A percentile compares a stretch with the other conserved stretches of the same genome.
Evolutionary conservation across 257 asterid genomes (phyloP).

Genomic region (Leonotis leonurus): DNA sequence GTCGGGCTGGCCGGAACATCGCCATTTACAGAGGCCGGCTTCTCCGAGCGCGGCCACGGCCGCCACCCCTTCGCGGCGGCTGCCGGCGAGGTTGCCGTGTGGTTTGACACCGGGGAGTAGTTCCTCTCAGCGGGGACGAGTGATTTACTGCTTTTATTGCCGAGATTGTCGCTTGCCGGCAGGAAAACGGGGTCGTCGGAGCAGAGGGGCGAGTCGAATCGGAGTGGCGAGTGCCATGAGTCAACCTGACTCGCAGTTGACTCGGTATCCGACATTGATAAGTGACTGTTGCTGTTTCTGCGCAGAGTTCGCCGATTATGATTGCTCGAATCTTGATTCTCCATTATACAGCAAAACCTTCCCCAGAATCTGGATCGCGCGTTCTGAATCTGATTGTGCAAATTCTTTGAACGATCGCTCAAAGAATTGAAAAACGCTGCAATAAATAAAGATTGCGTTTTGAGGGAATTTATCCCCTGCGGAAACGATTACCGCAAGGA

Average conservation of each 20-base stretch:
- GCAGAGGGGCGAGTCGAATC: constrained; percentile 57
- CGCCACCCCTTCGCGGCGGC: constrained; percentile 24
- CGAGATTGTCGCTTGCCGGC: constrained; percentile 18
- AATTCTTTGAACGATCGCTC: background rate
- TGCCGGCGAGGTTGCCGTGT: constrained; percentile 22
- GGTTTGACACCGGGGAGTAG: constrained; percentile 34
- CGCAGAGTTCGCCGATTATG: constrained; percentile 22
- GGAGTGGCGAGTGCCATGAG: constrained; percentile 74
- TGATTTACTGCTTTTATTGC: constrained; percentile 30
- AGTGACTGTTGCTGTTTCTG: constrained; percentile 48
- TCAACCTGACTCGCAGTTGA: constrained; percentile 68
- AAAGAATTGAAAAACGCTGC: background rate
- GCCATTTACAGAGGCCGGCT: constrained; percentile 25
- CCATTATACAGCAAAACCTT: constrained; percentile 16
- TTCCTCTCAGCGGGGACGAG: constrained; percentile 35
- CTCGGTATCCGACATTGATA: constrained; percentile 84
- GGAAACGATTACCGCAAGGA: background rate
- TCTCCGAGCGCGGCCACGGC: constrained; percentile 40
- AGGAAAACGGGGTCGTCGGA: constrained; percentile 51
- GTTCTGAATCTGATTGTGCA: background rate
- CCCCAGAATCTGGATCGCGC: background rate
- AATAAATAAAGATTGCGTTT: too few relatives aligned
- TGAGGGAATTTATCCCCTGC: background rate
- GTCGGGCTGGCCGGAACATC: constrained; percentile 25
- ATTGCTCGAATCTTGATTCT: constrained; percentile 25